Evolutionary conservation across 163 green algal species (phyloP), one percentile per base, ranked within the genome.

Genomic region (Coccomyxa subellipsoidea): DNA sequence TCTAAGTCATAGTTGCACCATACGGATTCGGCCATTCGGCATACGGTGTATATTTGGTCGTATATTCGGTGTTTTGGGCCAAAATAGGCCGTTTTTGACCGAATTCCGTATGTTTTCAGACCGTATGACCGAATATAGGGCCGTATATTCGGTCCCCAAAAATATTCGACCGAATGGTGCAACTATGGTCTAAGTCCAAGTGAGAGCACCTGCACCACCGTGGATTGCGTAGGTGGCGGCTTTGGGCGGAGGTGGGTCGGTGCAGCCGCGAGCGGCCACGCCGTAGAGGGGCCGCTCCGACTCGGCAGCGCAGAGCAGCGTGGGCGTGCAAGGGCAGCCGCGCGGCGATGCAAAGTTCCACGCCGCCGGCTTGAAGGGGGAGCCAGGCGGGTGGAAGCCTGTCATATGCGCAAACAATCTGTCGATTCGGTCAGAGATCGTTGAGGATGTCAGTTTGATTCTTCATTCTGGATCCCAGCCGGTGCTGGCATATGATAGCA

Each of bases 321-420:
- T n/a, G 1, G 85, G 81, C 0, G 83, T 87, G 80, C 85, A 89
- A 72, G 85, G 85, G 78, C 85, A 89, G 32, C 85, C 85, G 39
- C 78, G 81, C 37, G 85, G 85, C 6, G 82, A 77, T 4, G 76
- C 79, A 71, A 88, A 85, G 0, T 31, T 27, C 72, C 72, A 78
- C 8, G 12, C 72, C 21, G 66, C 5, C n/a, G 66, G 66, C 27
- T n/a, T 27, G 21, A 36, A 23, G 18, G 7, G 66, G 8, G 66
- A 36, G 1, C 2, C 7, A n/a, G n/a, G n/a, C n/a, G n/a, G n/a
- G n/a, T n/a, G n/a, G n/a, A 32, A 73, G n/a, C n/a, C 29, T 73
- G 66, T 66, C 12, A 12, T 12, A 12, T 29, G 47, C 47, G 18
- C 47, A 66, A 29, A 29, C 47, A 12, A 29, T 18, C 12, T 18